Conservation (phyloP, 352 stramenopile species). For the Phytopythium ostracodes region DNA sequence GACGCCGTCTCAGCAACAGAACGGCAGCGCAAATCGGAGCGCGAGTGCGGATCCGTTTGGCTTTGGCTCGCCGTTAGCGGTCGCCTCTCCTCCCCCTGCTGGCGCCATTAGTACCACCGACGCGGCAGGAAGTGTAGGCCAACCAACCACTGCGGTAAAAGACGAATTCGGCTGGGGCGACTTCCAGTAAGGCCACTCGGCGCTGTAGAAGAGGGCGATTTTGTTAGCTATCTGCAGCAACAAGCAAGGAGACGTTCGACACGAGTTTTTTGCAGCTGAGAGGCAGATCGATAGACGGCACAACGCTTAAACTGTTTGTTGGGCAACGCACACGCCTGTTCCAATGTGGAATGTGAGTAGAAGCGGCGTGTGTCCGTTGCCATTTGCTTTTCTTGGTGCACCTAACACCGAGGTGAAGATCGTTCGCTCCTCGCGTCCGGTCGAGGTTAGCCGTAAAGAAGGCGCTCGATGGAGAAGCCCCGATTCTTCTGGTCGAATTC, state of each 20-base stretch:
- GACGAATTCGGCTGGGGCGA: constrained; percentile 22
- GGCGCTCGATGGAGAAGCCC: no score
- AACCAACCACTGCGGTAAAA: constrained; percentile 3
- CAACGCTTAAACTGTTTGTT: background rate
- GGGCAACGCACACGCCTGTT: background rate
- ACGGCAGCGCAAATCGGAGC: background rate
- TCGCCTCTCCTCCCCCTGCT: background rate
- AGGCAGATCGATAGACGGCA: no score
- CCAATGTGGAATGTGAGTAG: background rate
- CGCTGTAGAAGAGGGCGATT: background rate
- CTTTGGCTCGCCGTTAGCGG: constrained; percentile 1
- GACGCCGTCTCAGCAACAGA: background rate
- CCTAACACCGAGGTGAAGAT: no score
- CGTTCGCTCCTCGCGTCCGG: no score
- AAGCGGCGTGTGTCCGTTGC: background rate
- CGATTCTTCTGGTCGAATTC: no score
- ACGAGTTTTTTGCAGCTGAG: background rate
- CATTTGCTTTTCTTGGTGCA: no score
- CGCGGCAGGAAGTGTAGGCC: background rate
- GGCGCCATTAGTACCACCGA: background rate
- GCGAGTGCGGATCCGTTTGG: constrained; percentile 4
- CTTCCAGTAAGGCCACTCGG: constrained; percentile 12
- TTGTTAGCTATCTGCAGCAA: background rate
- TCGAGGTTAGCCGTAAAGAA: no score
- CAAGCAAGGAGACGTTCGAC: background rate